Evolutionary conservation across 2,329 filamentous ascomycete genomes (phyloP), one percentile per base, ranked within the genome.

Genomic region (Botrytis porri): DNA sequence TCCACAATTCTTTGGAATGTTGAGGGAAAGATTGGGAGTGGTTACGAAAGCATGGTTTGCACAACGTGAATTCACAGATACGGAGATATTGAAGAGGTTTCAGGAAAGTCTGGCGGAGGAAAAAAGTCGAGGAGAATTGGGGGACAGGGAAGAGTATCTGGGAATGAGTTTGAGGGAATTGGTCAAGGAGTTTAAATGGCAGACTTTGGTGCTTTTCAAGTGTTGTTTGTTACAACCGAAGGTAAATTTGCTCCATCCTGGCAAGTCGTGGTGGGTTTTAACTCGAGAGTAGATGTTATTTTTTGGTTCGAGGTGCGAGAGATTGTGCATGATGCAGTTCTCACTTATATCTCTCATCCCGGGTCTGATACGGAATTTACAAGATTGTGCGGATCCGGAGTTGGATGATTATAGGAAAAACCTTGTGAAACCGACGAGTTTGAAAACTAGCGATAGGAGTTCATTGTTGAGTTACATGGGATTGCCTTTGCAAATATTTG

Each of bases 241-340:
- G 90, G 95, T 97, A 81, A 39, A 39, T 72, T 64, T 29, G 48
- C 14, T 22, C 37, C 41, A 18, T 9, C 22, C n/a, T 67, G 22
- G 10, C 32, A 25, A 60, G 5, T 16, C 12, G 22, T 62, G 43
- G 60, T 25, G 32, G 12, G 1, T 62, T 37, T 69, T 77, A 62
- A 76, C 75, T 25, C 1, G 39, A 22, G 41, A 0, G 22, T 77
- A 97, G 95, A 98, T 98, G 92, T 90, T 99, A 71, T 98, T 99
- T 84, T 99, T 98, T 79, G 95, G 96, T 75, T 94, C 95, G n/a
- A 90, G 94, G 78, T 98, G 96, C 82, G 96, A 99, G 83, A 89
- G 93, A 76, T 85, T 99, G 77, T 99, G 96, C 87, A 97, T 98
- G 93, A 95, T 97, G 83, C 96, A 99, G 82, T 99, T 98, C 84